Conservation (phyloP, 176 grass and related monocot genomes). For the Avena sativa region DNA sequence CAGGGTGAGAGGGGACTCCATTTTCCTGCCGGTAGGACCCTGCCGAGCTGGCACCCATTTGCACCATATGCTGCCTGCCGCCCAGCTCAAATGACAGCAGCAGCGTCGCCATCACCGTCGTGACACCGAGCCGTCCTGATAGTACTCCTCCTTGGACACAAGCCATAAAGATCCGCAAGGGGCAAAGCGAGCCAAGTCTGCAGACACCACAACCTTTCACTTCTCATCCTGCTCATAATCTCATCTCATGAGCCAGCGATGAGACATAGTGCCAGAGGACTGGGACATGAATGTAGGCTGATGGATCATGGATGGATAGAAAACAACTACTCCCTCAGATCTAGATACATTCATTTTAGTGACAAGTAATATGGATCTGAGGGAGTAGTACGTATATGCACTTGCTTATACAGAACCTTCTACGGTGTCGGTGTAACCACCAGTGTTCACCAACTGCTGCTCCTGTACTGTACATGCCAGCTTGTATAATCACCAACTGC, state of each 20-base stretch:
- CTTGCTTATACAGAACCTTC: constrained; percentile 22
- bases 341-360: too few relatives aligned
- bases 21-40: constrained; percentile 12
- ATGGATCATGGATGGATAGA: neutral
- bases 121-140: neutral
- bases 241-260: neutral
- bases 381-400: neutral
- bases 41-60: constrained; percentile 59
- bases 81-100: constrained; percentile 45
- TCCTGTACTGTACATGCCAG: constrained; percentile 40
- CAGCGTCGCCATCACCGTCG: constrained; percentile 27
- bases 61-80: constrained; percentile 38
- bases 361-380: too few relatives aligned
- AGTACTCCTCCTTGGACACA: constrained; percentile 36
- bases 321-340: too few relatives aligned
- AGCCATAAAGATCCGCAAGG: constrained; percentile 14
- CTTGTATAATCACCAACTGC: neutral
- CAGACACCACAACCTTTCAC: neutral
- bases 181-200: neutral
- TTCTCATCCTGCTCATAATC: neutral
- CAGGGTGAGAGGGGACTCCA: constrained; percentile 20
- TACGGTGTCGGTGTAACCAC: constrained; percentile 37
- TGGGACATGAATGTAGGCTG: neutral
- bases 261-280: neutral
- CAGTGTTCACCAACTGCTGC: constrained; percentile 24